Conservation (phyloP, 306 rosid genomes). For the Lablab purpureus region DNA sequence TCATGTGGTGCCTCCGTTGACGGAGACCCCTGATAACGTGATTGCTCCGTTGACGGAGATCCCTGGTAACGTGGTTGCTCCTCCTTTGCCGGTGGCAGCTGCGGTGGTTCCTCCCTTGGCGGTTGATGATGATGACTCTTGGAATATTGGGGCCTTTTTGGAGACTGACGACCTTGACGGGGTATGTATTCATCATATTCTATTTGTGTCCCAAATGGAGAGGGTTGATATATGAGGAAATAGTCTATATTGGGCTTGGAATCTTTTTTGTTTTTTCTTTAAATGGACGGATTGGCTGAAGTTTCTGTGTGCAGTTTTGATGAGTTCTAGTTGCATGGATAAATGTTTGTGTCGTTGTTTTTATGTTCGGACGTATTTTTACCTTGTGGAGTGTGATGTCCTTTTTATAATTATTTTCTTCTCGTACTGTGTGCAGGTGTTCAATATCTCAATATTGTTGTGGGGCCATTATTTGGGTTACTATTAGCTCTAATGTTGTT, state of each 20-base stretch:
- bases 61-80: conserved; percentile 34
- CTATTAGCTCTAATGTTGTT: neutral
- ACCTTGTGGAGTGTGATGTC: neutral
- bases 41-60: neutral
- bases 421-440: neutral
- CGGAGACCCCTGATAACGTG: conserved; percentile 14
- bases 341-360: neutral
- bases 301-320: neutral
- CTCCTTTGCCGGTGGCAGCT: conserved; percentile 15
- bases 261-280: neutral
- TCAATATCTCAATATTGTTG: conserved; percentile 1
- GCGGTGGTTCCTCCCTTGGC: conserved; percentile 29
- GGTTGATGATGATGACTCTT: conserved; percentile 24
- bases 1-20: conserved; percentile 6
- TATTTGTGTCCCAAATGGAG: neutral
- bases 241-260: neutral
- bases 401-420: neutral
- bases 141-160: conserved; percentile 25
- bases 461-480: conserved; percentile 1
- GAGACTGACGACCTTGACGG: conserved; percentile 60
- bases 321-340: neutral
- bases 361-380: neutral
- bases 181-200: conserved; percentile 52
- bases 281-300: neutral
- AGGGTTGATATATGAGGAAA: neutral